These are phyloP conservation scores for Paramarasmius palmivorus DNA, from an alignment of 1,284 basidiomycete genomes.

Conservation along the genomic window DNA sequence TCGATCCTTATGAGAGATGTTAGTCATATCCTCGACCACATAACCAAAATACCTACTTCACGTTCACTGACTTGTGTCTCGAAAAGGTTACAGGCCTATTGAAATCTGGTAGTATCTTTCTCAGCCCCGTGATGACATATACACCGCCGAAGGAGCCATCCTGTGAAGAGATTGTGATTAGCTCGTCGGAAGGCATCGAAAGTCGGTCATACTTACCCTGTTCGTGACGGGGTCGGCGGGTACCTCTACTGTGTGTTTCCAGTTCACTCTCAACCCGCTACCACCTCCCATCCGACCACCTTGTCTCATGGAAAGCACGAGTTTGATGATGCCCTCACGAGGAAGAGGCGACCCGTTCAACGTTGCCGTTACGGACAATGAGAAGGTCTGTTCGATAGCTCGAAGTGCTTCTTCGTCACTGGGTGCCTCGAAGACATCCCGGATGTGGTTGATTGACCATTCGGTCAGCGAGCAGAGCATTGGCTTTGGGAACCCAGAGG, in stretches of 20 bases:
- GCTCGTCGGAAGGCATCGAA: constrained; percentile 1
- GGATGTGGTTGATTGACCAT: constrained; percentile 56
- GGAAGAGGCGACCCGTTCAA: constrained; percentile 47
- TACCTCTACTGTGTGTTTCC: constrained; percentile 47
- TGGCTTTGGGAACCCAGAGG: not conserved
- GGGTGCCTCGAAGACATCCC: constrained; percentile 50
- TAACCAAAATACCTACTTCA: constrained; percentile 38
- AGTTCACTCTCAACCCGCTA: constrained; percentile 44
- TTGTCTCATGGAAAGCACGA: constrained; percentile 43
- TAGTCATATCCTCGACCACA: not conserved
- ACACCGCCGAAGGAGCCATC: constrained; percentile 50
- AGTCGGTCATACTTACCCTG: constrained; percentile 35
- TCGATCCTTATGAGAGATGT: constrained; percentile 39
- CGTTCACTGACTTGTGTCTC: constrained; percentile 53
- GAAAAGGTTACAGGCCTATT: constrained; percentile 37
- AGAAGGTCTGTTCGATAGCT: constrained; percentile 50
- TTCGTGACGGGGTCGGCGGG: constrained; percentile 39
- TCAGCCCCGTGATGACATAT: constrained; percentile 53
- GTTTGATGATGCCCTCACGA: constrained; percentile 40
- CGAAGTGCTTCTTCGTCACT: constrained; percentile 42
- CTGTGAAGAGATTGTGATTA: constrained; percentile 26
- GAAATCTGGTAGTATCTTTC: constrained; percentile 36
- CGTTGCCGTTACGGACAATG: constrained; percentile 37
- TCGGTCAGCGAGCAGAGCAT: constrained; percentile 43
- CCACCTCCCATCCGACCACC: constrained; percentile 33